These are phyloP conservation scores for Penicillium sp. DNA, from an alignment of 2,329 filamentous ascomycete species.

Conservation along the genomic window DNA sequence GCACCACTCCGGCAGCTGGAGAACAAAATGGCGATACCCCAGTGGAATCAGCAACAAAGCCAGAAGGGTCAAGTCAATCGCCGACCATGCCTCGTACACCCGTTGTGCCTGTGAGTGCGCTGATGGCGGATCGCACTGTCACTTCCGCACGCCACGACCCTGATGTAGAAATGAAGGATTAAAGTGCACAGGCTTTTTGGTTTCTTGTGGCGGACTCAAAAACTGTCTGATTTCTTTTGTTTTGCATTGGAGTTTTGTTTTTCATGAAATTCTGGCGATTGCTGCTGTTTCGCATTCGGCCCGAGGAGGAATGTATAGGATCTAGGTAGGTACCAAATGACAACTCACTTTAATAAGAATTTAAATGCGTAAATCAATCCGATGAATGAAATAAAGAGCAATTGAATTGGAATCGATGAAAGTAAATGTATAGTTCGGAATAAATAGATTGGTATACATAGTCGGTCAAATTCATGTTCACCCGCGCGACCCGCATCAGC, in stretches of 20 bases:
- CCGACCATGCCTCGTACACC: conserved; percentile 33
- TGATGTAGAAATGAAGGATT: conserved; percentile 60
- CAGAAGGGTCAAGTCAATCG: conserved; percentile 21
- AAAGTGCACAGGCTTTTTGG: not conserved
- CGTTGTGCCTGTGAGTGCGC: conserved; percentile 52
- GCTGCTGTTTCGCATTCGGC: not conserved
- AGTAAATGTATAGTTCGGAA: not conserved
- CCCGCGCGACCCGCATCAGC: conserved; percentile 23
- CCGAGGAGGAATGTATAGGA: not conserved
- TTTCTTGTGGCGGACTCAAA: conserved; percentile 7
- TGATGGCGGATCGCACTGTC: conserved; percentile 56
- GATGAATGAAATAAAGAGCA: not conserved
- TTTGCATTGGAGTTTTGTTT: conserved; percentile 24
- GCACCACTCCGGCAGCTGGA: conserved; percentile 16
- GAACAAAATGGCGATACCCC: conserved; percentile 25
- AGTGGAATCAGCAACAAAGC: conserved; percentile 14
- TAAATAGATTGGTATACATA: not conserved
- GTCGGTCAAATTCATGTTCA: conserved; percentile 9
- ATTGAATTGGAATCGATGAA: not conserved
- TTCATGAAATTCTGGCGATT: not conserved
- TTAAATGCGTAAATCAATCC: not conserved
- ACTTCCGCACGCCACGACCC: conserved; percentile 46
- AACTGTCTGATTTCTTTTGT: conserved; percentile 2
- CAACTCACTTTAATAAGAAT: not conserved
- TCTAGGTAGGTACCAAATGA: not conserved